phyloP scores from a whole-genome alignment of 805 yeast genomes.

The Brettanomyces naardenensis region DNA sequence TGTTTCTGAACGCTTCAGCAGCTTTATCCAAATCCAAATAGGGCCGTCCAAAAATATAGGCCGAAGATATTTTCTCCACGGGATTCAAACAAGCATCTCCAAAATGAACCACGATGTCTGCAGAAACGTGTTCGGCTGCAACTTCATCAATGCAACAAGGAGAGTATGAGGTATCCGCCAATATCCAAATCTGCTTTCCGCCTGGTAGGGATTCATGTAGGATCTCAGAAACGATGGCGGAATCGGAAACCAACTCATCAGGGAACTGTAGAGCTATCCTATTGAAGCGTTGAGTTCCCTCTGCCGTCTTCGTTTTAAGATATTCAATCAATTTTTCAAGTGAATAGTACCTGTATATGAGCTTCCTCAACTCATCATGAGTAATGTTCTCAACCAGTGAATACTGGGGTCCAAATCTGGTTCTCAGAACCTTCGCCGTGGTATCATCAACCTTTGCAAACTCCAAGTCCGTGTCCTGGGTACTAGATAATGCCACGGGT shows the following conservation, averaged over 20 bases:
- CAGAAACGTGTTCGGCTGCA: constrained; percentile 86
- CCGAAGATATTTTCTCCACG: constrained; percentile 62
- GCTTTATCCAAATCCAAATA: constrained; percentile 36
- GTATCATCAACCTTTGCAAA: constrained; percentile 31
- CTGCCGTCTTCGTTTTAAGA: constrained; percentile 20
- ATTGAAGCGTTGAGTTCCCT: constrained; percentile 26
- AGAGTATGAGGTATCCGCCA: constrained; percentile 94
- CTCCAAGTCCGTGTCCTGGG: constrained; percentile 55
- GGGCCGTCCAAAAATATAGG: constrained; percentile 74
- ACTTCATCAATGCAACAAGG: constrained; percentile 96
- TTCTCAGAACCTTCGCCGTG: constrained; percentile 11
- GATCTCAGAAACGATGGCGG: constrained; percentile 57
- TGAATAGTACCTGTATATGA: constrained; percentile 46
- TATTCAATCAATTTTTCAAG: constrained; percentile 24
- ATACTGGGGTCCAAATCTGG: constrained; percentile 23
- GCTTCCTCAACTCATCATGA: constrained; percentile 20
- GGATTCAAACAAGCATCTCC: constrained; percentile 93
- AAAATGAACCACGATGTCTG: constrained; percentile 83
- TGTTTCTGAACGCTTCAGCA: constrained; percentile 31
- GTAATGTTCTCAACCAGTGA: constrained; percentile 17
- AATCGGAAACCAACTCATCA: constrained; percentile 68
- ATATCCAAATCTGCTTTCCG: constrained; percentile 51
- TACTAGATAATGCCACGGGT: constrained; percentile 72
- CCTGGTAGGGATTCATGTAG: constrained; percentile 33
- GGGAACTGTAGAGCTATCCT: constrained; percentile 86